A percentile compares a stretch with the other conserved stretches of the same genome.
Conservation (phyloP, 495 filamentous ascomycete genomes). For the Talaromyces proteolyticus region DNA sequence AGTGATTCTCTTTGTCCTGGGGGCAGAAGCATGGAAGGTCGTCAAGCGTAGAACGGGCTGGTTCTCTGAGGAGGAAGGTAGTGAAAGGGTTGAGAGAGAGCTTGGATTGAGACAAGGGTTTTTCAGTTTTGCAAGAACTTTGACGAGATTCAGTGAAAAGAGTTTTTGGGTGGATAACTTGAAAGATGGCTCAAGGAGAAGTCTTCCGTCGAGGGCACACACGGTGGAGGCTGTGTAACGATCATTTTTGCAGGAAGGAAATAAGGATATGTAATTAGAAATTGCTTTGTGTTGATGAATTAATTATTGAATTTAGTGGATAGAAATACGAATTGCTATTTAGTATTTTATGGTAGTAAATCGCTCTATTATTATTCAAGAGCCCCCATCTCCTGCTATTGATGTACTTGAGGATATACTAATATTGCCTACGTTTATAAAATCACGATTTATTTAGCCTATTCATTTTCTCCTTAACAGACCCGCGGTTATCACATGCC, state of each 20-base stretch:
- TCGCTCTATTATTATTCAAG: too few relatives aligned
- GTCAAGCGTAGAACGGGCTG: constrained; percentile 41
- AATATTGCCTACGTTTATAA: too few relatives aligned
- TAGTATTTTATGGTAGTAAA: too few relatives aligned
- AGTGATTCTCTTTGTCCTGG: constrained; percentile 51
- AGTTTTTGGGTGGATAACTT: neutral
- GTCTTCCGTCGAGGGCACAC: neutral
- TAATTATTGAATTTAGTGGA: too few relatives aligned
- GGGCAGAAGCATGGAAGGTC: constrained; percentile 64
- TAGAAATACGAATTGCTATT: too few relatives aligned
- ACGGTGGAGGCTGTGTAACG: neutral
- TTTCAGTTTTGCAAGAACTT: neutral
- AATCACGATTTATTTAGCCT: too few relatives aligned
- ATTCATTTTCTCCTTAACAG: too few relatives aligned
- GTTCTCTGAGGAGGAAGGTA: neutral
- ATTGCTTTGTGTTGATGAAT: too few relatives aligned
- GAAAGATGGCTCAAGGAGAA: neutral
- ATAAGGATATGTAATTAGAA: neutral
- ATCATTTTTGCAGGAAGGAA: neutral
- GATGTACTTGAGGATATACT: too few relatives aligned
- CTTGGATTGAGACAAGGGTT: neutral
- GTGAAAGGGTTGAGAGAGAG: neutral
- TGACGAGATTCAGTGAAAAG: constrained; percentile 1
- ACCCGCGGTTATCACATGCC: too few relatives aligned
- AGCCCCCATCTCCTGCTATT: too few relatives aligned